phyloP scores from a whole-genome alignment of 2,329 filamentous ascomycete genomes.

The Xylaria sp. region DNA sequence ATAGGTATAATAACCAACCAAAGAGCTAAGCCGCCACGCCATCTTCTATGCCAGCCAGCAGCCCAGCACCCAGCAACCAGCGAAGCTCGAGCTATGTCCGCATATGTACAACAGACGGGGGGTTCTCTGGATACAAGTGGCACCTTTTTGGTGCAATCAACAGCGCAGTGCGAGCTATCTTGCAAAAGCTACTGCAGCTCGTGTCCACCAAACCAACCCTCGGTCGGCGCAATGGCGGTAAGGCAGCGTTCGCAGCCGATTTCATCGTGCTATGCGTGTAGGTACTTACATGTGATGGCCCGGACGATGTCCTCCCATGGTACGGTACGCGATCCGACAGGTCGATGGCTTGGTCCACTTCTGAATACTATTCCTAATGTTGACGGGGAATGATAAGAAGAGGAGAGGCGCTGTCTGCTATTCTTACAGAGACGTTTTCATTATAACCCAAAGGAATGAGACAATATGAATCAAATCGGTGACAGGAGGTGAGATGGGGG shows the following conservation, averaged over 20 bases:
- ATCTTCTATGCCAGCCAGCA: background rate
- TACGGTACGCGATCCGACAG: background rate
- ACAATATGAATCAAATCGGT: background rate
- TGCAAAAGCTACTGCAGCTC: conserved; percentile 22
- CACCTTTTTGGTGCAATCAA: conserved; percentile 22
- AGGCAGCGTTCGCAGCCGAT: background rate
- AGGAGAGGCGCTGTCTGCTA: background rate
- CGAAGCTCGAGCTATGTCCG: no score
- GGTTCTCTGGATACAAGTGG: conserved; percentile 8
- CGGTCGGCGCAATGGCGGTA: conserved; percentile 5
- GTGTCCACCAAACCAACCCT: conserved; percentile 5
- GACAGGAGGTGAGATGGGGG: background rate
- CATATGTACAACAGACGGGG: conserved; percentile 4
- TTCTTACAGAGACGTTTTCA: background rate
- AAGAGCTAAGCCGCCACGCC: conserved; percentile 16
- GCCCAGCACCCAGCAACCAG: background rate
- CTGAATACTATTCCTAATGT: background rate
- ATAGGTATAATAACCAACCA: background rate
- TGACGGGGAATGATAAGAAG: background rate
- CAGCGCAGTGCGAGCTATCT: conserved; percentile 1
- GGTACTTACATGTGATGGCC: conserved; percentile 28
- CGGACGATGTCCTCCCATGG: conserved; percentile 19
- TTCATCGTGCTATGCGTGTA: background rate
- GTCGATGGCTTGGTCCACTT: background rate
- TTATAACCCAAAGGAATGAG: conserved; percentile 4